These are phyloP conservation scores for Salix udensis DNA, from an alignment of 345 rosid species.

Conservation along the genomic window DNA sequence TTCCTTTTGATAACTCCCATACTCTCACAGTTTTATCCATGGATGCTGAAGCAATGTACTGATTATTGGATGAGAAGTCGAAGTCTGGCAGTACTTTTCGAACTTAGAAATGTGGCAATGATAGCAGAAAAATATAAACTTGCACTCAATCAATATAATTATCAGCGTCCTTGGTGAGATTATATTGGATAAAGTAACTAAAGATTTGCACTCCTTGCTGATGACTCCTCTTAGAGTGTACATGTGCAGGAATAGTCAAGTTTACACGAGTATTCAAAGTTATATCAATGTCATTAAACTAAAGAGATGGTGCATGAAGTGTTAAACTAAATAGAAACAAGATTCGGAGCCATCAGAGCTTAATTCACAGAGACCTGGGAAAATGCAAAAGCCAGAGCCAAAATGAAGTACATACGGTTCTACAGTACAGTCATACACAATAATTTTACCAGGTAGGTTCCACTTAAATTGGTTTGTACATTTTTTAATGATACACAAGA, in stretches of 20 bases:
- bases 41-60: conserved; percentile 87
- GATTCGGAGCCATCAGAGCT: neutral
- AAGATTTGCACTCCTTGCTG: neutral
- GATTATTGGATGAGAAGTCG: conserved; percentile 97
- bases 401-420: neutral
- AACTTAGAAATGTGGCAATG: conserved; percentile 19
- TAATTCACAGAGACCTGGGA: neutral
- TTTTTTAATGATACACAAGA: neutral
- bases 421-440: neutral
- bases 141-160: neutral
- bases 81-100: conserved; percentile 59
- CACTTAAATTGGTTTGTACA: neutral
- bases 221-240: neutral
- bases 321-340: neutral
- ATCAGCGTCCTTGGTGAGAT: neutral
- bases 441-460: neutral
- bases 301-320: neutral
- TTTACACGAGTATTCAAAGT: neutral
- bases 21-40: conserved; percentile 95
- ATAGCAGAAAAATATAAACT: conserved; percentile 1
- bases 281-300: neutral
- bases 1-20: conserved; percentile 88
- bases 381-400: neutral
- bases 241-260: neutral
- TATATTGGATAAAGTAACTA: neutral